phyloP scores from a whole-genome alignment of 129 eudicot genomes.

The Chrysanthemum lavandulifolium region DNA sequence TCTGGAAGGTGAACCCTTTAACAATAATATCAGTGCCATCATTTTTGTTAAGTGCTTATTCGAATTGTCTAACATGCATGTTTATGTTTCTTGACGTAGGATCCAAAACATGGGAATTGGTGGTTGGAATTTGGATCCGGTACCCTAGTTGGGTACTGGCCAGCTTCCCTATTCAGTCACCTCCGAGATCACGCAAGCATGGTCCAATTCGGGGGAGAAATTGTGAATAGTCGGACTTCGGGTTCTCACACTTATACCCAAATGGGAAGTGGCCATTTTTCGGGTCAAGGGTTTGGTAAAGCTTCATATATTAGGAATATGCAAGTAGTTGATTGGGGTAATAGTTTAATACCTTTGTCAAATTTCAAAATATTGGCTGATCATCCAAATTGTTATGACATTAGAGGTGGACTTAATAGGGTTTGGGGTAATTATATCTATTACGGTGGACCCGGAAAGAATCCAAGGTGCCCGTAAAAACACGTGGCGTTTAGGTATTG shows the following conservation, averaged over 20 bases:
- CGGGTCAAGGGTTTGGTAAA: constrained; percentile 78
- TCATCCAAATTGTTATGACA: constrained; percentile 87
- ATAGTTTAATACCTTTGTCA: constrained; percentile 60
- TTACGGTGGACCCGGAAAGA: constrained; percentile 93
- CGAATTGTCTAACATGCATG: not conserved
- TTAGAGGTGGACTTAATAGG: constrained; percentile 62
- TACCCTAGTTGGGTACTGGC: constrained; percentile 89
- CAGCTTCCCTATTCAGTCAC: constrained; percentile 76
- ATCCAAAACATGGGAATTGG: constrained; percentile 97
- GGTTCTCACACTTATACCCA: constrained; percentile 76
- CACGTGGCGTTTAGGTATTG: constrained; percentile 13
- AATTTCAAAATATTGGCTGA: constrained; percentile 72
- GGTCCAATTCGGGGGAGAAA: constrained; percentile 94
- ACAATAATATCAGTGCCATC: not conserved
- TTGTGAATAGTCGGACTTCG: constrained; percentile 51
- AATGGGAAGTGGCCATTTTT: constrained; percentile 99
- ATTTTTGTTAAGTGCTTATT: not conserved
- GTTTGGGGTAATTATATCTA: constrained; percentile 97
- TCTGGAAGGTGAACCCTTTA: constrained; percentile 77
- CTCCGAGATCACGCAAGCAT: constrained; percentile 71
- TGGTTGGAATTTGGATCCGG: constrained; percentile 93
- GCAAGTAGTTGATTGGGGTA: constrained; percentile 90
- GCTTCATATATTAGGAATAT: constrained; percentile 82
- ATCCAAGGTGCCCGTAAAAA: constrained; percentile 61
- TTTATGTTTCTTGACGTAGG: constrained; percentile 35